These are phyloP conservation scores for Beauveria pseudobassiana DNA, from an alignment of 2,329 filamentous ascomycete genomes.

Conservation along the genomic window DNA sequence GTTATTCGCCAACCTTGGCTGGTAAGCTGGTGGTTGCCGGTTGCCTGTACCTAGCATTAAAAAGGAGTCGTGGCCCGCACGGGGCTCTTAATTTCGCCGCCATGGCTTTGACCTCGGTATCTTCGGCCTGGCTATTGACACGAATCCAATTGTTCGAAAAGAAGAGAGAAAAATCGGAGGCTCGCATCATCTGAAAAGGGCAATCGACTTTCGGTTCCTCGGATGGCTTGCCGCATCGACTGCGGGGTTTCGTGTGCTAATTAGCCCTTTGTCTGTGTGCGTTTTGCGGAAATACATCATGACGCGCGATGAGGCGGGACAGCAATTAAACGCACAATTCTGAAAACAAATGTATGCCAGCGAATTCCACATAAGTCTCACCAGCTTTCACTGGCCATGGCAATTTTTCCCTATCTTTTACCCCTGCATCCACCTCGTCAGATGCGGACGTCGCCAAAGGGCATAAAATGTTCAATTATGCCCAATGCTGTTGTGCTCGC, in stretches of 20 bases:
- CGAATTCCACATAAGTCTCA: too few relatives aligned
- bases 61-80: neutral
- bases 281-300: neutral
- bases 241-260: constrained; percentile 11
- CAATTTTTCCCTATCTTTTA: neutral
- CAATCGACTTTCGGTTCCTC: neutral
- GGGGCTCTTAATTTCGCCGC: neutral
- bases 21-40: neutral
- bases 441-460: neutral
- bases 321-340: neutral
- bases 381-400: too few relatives aligned
- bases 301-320: neutral
- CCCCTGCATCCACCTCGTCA: neutral
- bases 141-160: neutral
- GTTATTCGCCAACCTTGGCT: neutral
- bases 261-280: constrained; percentile 1
- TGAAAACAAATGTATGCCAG: too few relatives aligned
- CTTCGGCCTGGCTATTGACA: too few relatives aligned
- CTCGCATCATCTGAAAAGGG: neutral
- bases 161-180: neutral
- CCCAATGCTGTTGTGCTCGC: neutral
- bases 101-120: neutral
- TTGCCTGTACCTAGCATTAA: neutral
- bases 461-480: constrained; percentile 8
- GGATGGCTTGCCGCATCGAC: constrained; percentile 5